Base-by-base conservation (phyloP, 495 filamentous ascomycete species). In the Podospora bellae-mahoneyi region DNA sequence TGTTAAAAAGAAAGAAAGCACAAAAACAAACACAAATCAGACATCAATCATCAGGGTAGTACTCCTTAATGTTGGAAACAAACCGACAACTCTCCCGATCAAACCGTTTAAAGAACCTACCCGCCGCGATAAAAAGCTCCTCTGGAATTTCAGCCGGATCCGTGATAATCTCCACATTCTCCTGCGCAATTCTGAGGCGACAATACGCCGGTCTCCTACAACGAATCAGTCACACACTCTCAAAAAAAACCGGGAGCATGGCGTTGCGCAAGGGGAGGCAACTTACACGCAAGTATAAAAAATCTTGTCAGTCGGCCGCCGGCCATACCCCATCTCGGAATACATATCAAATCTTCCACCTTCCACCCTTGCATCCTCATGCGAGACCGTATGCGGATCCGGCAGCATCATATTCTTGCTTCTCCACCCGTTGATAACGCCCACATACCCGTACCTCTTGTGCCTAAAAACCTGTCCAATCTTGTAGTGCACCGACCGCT, bases 21-120 rank as follows among this genome's bases (percentile, higher is more conserved):
- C n/a, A 20, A 54, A 26, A 16, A 6, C 62, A 53, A 61, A 58
- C 16, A 20, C 23, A 5, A 60, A 13, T 5, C 1, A 53, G 34
- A 32, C 7, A 1, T 78, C 68, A 97, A 78, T 94, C 92, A 74
- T 96, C 90, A 1, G 94, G 94, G 77, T 93, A 97, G 69, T 92
- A 88, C 71, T 95, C 92, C 72, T 76, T 81, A 26, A 97, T 84
- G 77, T 97, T 98, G 71, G 92, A 95, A 5, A 97, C 84, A 82
- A 99, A 99, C 2, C 78, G 81, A 64, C 85, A 82, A 0, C 73
- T 80, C n/a, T 77, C 78, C 39, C 75, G 71, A 76, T 96, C 92
- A 87, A 92, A 97, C 20, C 94, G 83, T 79, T 93, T 97, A 73
- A 98, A 97, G 78, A 91, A 90, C 72, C 88, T 90, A 13, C 95